Evolutionary conservation across 163 green algal species (phyloP).

Genomic region (Chlorella variabilis): DNA sequence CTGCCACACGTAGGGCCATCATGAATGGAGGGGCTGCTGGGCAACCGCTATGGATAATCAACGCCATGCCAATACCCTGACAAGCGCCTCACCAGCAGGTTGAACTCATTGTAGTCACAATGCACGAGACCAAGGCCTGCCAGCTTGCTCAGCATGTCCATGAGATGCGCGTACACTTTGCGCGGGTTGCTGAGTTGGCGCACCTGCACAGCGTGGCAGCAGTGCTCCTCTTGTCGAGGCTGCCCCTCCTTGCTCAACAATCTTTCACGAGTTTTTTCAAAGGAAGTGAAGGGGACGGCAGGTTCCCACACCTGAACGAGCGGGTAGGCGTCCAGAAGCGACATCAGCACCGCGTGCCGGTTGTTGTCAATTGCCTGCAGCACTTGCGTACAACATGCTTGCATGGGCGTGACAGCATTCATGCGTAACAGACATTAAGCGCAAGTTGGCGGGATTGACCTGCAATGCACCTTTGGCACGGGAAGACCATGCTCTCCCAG

Average conservation of each 20-base stretch:
- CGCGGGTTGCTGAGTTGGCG: conserved; percentile 69
- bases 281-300: background rate
- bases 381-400: background rate
- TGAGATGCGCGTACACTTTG: conserved; percentile 79
- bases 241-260: too few relatives aligned
- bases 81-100: conserved; percentile 98
- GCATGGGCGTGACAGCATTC: background rate
- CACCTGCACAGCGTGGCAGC: conserved; percentile 51
- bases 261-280: too few relatives aligned
- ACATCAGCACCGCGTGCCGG: conserved; percentile 98
- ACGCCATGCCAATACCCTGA: too few relatives aligned
- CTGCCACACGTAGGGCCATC: too few relatives aligned
- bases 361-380: conserved; percentile 90
- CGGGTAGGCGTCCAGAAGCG: conserved; percentile 78
- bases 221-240: too few relatives aligned
- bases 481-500: conserved; percentile 91
- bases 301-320: conserved; percentile 70
- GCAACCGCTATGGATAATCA: too few relatives aligned
- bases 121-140: conserved; percentile 93
- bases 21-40: too few relatives aligned
- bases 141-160: conserved; percentile 86
- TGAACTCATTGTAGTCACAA: conserved; percentile 99
- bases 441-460: too few relatives aligned
- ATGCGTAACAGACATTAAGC: background rate
- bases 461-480: conserved; percentile 82